phyloP scores from a whole-genome alignment of 148 eudicot genomes.

The Arbutus unedo region DNA sequence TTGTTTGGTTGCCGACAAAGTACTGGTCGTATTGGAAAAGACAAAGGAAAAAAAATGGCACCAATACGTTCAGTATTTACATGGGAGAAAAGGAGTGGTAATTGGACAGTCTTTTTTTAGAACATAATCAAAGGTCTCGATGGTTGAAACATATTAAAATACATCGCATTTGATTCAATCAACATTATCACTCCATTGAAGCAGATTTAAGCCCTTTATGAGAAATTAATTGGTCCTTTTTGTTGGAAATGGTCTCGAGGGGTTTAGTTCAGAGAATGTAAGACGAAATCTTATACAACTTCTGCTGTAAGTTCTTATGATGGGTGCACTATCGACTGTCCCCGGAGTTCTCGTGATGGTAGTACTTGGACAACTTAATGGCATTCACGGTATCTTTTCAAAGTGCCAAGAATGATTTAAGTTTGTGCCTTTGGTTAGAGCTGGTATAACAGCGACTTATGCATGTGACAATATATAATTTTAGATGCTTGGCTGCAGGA shows the following conservation, averaged over 20 bases:
- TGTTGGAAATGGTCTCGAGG: background rate
- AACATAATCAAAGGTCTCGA: background rate
- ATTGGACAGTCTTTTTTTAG: background rate
- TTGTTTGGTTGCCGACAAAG: conserved; percentile 5
- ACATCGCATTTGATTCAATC: background rate
- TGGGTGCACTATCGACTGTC: background rate
- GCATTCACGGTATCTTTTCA: background rate
- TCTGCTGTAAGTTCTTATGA: background rate
- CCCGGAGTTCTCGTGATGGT: background rate
- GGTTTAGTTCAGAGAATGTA: background rate
- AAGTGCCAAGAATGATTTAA: background rate
- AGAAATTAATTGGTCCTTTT: background rate
- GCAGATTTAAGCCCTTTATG: background rate
- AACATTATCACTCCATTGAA: background rate
- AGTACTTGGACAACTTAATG: background rate
- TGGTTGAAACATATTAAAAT: background rate
- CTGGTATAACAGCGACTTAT: background rate
- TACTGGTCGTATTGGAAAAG: background rate
- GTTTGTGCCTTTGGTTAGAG: background rate
- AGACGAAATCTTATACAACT: background rate
- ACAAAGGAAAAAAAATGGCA: background rate
- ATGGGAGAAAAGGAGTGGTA: background rate
- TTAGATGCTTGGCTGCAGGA: background rate
- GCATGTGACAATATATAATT: background rate
- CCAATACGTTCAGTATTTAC: background rate